Evolutionary conservation across 176 grass and related monocot species (phyloP), one percentile per base, ranked within the genome.

Genomic region (Miscanthus lutarioriparius): DNA sequence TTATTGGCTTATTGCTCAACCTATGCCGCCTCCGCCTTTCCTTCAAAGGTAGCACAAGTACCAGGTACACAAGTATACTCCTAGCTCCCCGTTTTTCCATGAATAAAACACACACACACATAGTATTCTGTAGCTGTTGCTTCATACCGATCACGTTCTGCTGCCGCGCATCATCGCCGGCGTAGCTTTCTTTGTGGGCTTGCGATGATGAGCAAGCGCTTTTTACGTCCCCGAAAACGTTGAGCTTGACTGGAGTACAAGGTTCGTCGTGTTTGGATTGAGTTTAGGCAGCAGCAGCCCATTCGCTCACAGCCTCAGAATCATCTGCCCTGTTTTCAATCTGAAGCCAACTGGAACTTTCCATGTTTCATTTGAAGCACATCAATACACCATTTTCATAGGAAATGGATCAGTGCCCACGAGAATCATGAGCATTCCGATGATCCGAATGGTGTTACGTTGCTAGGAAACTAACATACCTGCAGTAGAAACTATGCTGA

Each of bases 141-240:
- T 44, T 44, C 41, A 44, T 44, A 44, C 41, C 10, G 41, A 44
- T 44, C 43, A 23, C 74, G 87, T 75, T 48, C 69, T 65, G 56
- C 65, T 61, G 17, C 27, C 66, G 19, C 9, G 41, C 64, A 67
- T 86, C 83, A 90, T 86, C 83, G 72, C 74, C 37, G 9, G 67
- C 33, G 23, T 82, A 56, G 35, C 72, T 72, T 90, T 75, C 80
- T 58, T 72, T 81, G 83, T 68, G 17, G 49, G 61, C 83, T 79
- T 25, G 80, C 70, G 40, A 87, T 83, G 39, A 87, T 87, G 89
- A 72, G 40, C 80, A 3, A 4, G 14, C 54, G 39, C 76, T 76
- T 87, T 91, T 84, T 84, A 49, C 49, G 78, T 87, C 70, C 84
- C 89, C 70, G 44, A 87, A 80, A 54, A 64, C 54, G 47, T 45